Base-by-base conservation (phyloP, 2,329 filamentous ascomycete genomes). In the Fusarium sp. region DNA sequence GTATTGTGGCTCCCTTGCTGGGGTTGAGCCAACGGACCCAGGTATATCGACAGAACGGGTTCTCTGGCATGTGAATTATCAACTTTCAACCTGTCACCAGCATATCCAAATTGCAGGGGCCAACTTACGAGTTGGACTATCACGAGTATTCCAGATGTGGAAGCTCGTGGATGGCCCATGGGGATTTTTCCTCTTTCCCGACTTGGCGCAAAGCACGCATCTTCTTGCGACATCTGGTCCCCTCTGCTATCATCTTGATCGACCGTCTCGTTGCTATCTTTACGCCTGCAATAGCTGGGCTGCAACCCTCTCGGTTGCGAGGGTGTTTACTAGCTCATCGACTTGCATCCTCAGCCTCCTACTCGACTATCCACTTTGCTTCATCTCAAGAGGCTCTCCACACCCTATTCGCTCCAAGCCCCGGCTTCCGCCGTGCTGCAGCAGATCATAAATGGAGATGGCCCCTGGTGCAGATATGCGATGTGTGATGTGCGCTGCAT, bases 51-150 rank as follows among this genome's bases (percentile, higher is more conserved):
- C 65, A 58, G 67, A 68, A 65, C 40, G 50, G 47, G 40, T 54
- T n/a, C 57, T 65, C 33, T 66, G 66, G 62, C 75, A 77, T 77
- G 75, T 77, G 75, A 78, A 75, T 66, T 54, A 38, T 54, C 57
- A 63, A 38, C 50, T 40, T n/a, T 40, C 16, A 29, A 27, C 36
- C 36, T 20, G 9, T n/a, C 16, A 25, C 52, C 16, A 47, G 45
- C 27, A 36, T 54, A 72, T 29, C 47, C 47, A n/a, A 31, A 27
- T 52, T 29, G 27, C 16, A 42, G 47, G 20, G 22, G n/a, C 58
- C 57, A 66, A 38, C 38, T 52, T 22, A 56, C 61, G 40, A 61
- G 42, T 13, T 63, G 52, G 64, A 52, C 50, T 56, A 61, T 73
- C 45, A 58, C 36, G 50, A 58, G 40, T 47, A 58, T 56, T 57